A percentile compares a stretch with the other conserved stretches of the same genome.
Evolutionary conservation across 1,284 basidiomycete species (phyloP).

Genomic region (Ceratorhiza oryzae-sativae): DNA sequence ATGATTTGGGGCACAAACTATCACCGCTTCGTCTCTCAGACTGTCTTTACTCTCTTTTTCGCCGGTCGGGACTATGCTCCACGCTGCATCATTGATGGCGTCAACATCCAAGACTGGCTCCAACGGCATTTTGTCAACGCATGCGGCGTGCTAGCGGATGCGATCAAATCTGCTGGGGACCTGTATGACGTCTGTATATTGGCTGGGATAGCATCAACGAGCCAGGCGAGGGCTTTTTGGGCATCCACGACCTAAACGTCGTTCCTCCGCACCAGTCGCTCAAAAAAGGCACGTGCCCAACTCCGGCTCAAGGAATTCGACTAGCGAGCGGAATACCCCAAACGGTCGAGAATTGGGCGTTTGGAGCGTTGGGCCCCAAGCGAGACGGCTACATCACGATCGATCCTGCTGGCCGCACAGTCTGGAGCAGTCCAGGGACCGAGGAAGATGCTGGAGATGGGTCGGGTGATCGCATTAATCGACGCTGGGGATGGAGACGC

Average conservation of each 20-base stretch:
- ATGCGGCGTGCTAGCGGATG: slow-evolving; percentile 74
- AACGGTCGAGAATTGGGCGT: slow-evolving; percentile 85
- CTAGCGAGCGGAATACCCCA: slow-evolving; percentile 89
- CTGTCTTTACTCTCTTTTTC: slow-evolving; percentile 94
- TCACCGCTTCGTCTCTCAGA: slow-evolving; percentile 84
- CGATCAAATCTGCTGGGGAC: slow-evolving; percentile 74
- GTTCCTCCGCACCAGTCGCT: slow-evolving; percentile 74
- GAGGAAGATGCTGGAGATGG: slow-evolving; percentile 44
- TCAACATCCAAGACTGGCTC: slow-evolving; percentile 94
- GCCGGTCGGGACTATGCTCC: slow-evolving; percentile 91
- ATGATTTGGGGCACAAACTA: slow-evolving; percentile 99
- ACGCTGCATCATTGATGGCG: slow-evolving; percentile 87
- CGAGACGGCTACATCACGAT: slow-evolving; percentile 76
- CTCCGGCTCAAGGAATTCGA: slow-evolving; percentile 82
- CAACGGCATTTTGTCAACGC: slow-evolving; percentile 87
- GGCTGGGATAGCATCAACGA: slow-evolving; percentile 99
- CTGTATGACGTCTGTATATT: slow-evolving; percentile 88
- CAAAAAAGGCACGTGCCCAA: slow-evolving; percentile 87
- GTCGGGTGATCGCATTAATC: slow-evolving; percentile 42
- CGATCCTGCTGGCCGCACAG: slow-evolving; percentile 79
- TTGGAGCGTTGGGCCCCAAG: slow-evolving; percentile 81
- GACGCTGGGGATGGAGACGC: slow-evolving; percentile 81
- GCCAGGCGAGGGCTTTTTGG: slow-evolving; percentile 87
- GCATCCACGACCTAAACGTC: slow-evolving; percentile 73
- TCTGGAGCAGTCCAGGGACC: slow-evolving; percentile 70